Percentiles rank a stretch among this genome's conserved stretches.
Evolutionary conservation across 768 basidiomycete genomes (phyloP).

Genomic region (Calocybe gangraenosa): DNA sequence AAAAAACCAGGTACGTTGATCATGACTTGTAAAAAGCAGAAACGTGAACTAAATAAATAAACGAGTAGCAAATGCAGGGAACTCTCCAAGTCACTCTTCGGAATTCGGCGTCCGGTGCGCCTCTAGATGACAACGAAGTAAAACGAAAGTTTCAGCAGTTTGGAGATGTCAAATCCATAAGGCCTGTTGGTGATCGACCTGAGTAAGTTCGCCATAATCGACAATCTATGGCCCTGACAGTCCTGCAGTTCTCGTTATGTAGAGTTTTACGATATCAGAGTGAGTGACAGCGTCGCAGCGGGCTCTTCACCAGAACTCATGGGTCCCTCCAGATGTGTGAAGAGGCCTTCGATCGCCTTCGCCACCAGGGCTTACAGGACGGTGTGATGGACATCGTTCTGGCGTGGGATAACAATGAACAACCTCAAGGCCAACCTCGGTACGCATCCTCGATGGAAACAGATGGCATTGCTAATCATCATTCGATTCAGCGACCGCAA

Average conservation of each 20-base stretch:
- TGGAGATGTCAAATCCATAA: slow-evolving; percentile 85
- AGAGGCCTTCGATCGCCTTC: slow-evolving; percentile 74
- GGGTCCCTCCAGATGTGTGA: slow-evolving; percentile 55
- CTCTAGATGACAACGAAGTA: slow-evolving; percentile 82
- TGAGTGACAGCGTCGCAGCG: slow-evolving; percentile 27
- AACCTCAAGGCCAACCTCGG: slow-evolving; percentile 26
- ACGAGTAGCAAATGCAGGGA: slow-evolving; percentile 69
- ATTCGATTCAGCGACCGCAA: slow-evolving; percentile 18
- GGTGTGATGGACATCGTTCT: slow-evolving; percentile 87
- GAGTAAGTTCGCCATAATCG: slow-evolving; percentile 40
- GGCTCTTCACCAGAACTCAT: slow-evolving; percentile 10
- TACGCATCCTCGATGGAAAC: slow-evolving; percentile 4
- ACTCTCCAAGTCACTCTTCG: slow-evolving; percentile 76
- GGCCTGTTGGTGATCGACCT: slow-evolving; percentile 54
- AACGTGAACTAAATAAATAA: background rate
- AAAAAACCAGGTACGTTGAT: slow-evolving; percentile 69
- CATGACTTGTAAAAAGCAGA: background rate
- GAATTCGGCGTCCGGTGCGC: slow-evolving; percentile 61
- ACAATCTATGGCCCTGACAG: background rate
- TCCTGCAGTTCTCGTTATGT: slow-evolving; percentile 74
- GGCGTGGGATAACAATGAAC: slow-evolving; percentile 74
- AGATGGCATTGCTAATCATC: background rate
- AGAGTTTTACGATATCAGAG: slow-evolving; percentile 91
- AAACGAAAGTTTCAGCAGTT: slow-evolving; percentile 83
- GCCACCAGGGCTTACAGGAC: slow-evolving; percentile 76